Evolutionary conservation across 2,329 filamentous ascomycete genomes (phyloP).

Genomic region (Lasiodiplodia theobromae): DNA sequence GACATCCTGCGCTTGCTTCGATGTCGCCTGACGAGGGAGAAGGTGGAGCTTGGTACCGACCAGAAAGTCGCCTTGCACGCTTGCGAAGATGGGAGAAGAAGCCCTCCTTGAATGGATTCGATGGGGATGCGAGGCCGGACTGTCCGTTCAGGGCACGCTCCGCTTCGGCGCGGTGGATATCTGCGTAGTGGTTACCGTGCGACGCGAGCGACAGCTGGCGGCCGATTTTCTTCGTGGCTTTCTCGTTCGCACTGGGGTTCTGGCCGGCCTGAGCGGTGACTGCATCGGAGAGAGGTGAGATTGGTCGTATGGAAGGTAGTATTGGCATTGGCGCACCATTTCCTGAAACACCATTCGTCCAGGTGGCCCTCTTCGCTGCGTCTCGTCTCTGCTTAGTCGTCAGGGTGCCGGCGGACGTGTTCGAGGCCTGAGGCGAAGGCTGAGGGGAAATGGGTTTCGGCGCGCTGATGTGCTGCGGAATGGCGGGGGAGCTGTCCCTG

Average conservation of each 20-base stretch:
- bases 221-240: slow-evolving; percentile 87
- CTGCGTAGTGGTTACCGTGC: slow-evolving; percentile 89
- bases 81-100: slow-evolving; percentile 98
- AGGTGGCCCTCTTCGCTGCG: slow-evolving; percentile 85
- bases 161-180: slow-evolving; percentile 87
- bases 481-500: slow-evolving; percentile 71
- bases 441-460: slow-evolving; percentile 51
- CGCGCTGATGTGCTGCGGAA: slow-evolving; percentile 52
- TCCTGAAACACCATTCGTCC: slow-evolving; percentile 79
- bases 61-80: slow-evolving; percentile 88
- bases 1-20: slow-evolving; percentile 91
- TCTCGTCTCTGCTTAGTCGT: slow-evolving; percentile 63
- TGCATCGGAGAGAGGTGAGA: slow-evolving; percentile 94
- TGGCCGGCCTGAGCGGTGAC: slow-evolving; percentile 88
- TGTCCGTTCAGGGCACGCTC: slow-evolving; percentile 89
- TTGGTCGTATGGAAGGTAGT: slow-evolving; percentile 89
- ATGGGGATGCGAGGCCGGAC: slow-evolving; percentile 72
- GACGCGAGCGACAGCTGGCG: slow-evolving; percentile 92
- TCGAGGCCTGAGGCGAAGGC: slow-evolving; percentile 53
- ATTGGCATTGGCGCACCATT: slow-evolving; percentile 93
- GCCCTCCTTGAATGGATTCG: slow-evolving; percentile 85
- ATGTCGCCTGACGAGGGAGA: slow-evolving; percentile 84
- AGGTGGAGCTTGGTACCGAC: slow-evolving; percentile 82
- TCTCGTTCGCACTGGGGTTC: slow-evolving; percentile 66
- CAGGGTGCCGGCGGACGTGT: slow-evolving; percentile 52